Evolutionary conservation across 768 basidiomycete species (phyloP), one percentile per base, ranked within the genome.

Genomic region (Lyophyllum decastes): DNA sequence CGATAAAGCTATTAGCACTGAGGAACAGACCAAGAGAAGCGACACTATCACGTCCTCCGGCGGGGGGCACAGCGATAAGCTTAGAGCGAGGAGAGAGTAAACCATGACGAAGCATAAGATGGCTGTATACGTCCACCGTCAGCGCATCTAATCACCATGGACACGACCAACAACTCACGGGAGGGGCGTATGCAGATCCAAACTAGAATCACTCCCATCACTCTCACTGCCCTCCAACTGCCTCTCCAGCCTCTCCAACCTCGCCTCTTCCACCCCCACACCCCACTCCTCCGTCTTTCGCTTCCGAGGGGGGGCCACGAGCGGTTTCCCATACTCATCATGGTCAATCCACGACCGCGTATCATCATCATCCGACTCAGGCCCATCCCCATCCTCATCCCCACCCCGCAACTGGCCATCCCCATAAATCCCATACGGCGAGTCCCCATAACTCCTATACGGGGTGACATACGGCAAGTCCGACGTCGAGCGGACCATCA

Each of bases 131-230:
- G n/a, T n/a, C 50, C 1, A 46, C 58, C 30, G 55, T 55, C 14
- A 45, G 26, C 17, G 44, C 21, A 24, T 53, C 38, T 61, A 38
- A 7, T 38, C 35, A 17, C 35, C 35, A 17, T 7, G 30, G 35
- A 38, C 35, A 12, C 51, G 54, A 61, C 25, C n/a, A n/a, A 57
- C 9, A 10, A 82, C 87, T 70, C 63, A 88, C 87, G 87, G 86
- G 9, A 89, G 67, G 0, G 87, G 86, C 0, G 87, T 89, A 62
- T 88, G 86, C 30, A 89, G 64, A 70, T 89, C 87, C 49, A 88
- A 66, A 68, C 84, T 86, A 17, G 86, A 87, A 71, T 82, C 83
- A 24, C 73, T 72, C 0, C 58, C 78, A 10, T 68, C 74, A 4
- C 44, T 25, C 1, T 52, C 49, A 8, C 14, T 48, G 7, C 69